Base-by-base conservation (phyloP, 1,139 yeast genomes). In the Taiozyma sp. region DNA sequence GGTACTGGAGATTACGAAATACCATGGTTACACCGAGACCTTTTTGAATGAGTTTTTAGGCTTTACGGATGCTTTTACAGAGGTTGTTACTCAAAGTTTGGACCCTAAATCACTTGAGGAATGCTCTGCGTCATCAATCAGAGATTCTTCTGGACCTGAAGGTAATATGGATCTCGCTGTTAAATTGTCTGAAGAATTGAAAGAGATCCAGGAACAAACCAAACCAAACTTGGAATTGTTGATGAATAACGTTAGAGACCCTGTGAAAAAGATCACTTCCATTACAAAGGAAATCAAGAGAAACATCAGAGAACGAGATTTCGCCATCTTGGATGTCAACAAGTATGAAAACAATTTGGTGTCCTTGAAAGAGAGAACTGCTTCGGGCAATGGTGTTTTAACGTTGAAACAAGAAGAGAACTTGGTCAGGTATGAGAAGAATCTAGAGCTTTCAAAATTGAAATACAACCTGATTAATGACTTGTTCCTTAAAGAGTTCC, bases 251-350 rank as follows among this genome's bases (percentile, higher is more conserved):
- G 57, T 65, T 16, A 59, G 50, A 23, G 54, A 47, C 4, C 71
- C 68, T 32, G 46, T 72, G 4, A 48, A 53, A 2, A 58, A 58
- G 16, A 47, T 71, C n/a, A 48, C 62, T 7, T 48, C 47, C 1
- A 43, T 67, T 6, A 50, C 65, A n/a, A 65, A 63, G 32, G 48
- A 51, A 10, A 66, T 75, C 45, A 68, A 65, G 42, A 62, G 56
- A 38, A 64, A 59, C 23, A 57, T 72, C 8, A 66, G 61, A 27
- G 57, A 54, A 4, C 59, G 81, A 44, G 69, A 70, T 29, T 59
- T 62, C 48, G 67, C 71, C 0, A 59, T 74, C 30, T 60, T 72
- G 50, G 78, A 74, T 45, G 70, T 70, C 56, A 79, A 76, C 53
- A 64, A 63, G 43, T 61, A 54, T 48, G 14, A 34, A 4, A 51